Conservation (phyloP, 2,329 filamentous ascomycete species). For the Myriosclerotinia duriaeana region DNA sequence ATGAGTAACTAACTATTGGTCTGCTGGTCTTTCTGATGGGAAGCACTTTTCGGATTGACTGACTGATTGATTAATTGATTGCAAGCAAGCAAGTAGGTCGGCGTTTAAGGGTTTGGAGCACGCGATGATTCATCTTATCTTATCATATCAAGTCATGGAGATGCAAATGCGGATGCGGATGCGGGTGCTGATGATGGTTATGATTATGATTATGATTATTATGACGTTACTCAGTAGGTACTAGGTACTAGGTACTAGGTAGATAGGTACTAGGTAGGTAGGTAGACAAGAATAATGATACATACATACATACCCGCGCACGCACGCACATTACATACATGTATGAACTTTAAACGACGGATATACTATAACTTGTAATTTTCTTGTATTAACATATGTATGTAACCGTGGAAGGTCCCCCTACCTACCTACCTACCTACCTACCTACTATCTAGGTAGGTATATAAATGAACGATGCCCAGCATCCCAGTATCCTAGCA, state of each 20-base stretch:
- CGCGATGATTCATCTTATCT: background rate
- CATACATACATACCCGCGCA: background rate
- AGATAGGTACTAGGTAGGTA: background rate
- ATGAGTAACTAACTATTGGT: background rate
- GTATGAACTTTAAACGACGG: too few relatives aligned
- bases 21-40: background rate
- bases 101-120: conserved; percentile 1
- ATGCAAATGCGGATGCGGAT: background rate
- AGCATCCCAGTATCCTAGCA: too few relatives aligned
- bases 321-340: background rate
- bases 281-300: conserved; percentile 20
- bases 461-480: too few relatives aligned
- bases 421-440: too few relatives aligned
- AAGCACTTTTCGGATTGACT: conserved; percentile 1
- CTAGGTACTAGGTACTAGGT: background rate
- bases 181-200: background rate
- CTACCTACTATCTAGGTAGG: too few relatives aligned
- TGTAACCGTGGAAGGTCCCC: too few relatives aligned
- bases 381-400: too few relatives aligned
- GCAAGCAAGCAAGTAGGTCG: background rate
- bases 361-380: background rate
- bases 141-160: background rate
- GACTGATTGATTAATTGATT: conserved; percentile 5
- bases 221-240: background rate
- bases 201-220: background rate